Percentiles rank a stretch among this genome's conserved stretches.
Evolutionary conservation across 1,284 basidiomycete species (phyloP).

Genomic region (Malassezia yamatoensis): DNA sequence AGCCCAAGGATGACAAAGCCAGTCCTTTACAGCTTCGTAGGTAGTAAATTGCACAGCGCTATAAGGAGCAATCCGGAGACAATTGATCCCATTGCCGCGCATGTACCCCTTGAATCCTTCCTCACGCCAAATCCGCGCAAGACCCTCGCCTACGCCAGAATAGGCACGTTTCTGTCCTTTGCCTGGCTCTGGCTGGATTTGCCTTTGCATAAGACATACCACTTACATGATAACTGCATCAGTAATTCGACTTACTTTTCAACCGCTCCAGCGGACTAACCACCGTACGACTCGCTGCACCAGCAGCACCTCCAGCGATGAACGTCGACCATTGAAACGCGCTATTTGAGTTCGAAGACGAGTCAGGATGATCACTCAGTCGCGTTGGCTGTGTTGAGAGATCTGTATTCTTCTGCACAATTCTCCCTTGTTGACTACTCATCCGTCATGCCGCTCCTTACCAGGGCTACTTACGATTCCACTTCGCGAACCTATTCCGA

Average conservation of each 20-base stretch:
- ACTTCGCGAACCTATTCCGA: not conserved
- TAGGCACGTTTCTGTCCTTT: constrained; percentile 30
- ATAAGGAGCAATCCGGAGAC: constrained; percentile 66
- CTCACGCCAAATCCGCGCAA: constrained; percentile 67
- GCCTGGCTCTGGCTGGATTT: constrained; percentile 31
- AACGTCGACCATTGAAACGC: constrained; percentile 39
- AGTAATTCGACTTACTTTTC: constrained; percentile 54
- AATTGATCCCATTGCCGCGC: constrained; percentile 77
- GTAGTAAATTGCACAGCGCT: constrained; percentile 87
- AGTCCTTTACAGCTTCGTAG: constrained; percentile 64
- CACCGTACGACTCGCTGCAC: constrained; percentile 67
- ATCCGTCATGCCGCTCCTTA: not conserved
- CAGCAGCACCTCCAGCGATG: constrained; percentile 60
- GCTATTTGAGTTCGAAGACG: not conserved
- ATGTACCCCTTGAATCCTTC: constrained; percentile 86
- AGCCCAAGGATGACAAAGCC: not conserved
- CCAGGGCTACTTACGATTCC: no score
- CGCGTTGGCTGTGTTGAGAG: not conserved
- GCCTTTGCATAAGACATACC: constrained; percentile 14
- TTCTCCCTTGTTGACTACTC: not conserved
- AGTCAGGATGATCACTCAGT: no score
- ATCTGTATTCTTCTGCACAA: not conserved
- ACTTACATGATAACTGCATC: constrained; percentile 66
- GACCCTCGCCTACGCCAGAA: constrained; percentile 35
- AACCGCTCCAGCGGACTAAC: constrained; percentile 81